Base-by-base conservation (phyloP, 2,329 filamentous ascomycete genomes). In the Aureobasidium subglaciale region DNA sequence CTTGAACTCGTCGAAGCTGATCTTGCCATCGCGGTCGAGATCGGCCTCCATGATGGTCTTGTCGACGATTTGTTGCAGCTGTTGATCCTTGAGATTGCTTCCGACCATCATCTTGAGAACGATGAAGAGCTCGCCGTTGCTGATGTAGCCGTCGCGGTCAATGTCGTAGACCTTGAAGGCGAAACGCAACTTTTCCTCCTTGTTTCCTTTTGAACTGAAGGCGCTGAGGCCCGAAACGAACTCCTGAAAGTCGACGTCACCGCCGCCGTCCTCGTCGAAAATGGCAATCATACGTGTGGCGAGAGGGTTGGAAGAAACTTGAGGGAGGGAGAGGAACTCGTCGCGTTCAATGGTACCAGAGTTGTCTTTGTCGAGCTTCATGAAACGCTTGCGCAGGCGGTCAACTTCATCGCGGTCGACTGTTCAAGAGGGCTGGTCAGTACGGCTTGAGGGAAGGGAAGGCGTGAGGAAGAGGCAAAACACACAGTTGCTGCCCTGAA, bases 101-200 rank as follows among this genome's bases (percentile, higher is more conserved):
- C 93, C 93, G 50, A 99, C 93, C 93, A 99, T 99, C 93, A 99
- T 99, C 87, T 99, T 99, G 67, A 99, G 81, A 68, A 99, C 93
- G 67, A 99, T 97, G 73, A 97, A 99, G 50, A 99, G 82, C 78
- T 99, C 93, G 66, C 93, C 93, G 73, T 99, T 99, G 78, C 89
- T 95, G 69, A 99, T 99, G 76, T 88, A 99, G 22, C 93, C 93
- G 72, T 99, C 93, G 59, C 93, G 89, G 74, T 99, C 93, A 68
- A 99, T 97, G 72, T 99, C 93, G 79, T 99, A 99, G 59, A 99
- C 93, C 74, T 96, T 96, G 83, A 99, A 99, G 41, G 93, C 93
- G 69, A 99, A 99, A 55, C 84, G 86, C 62, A 97, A 81, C 78
- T 99, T 99, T 77, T 99, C 92, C 74, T 96, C 90, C 79, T 99